Percentiles rank a stretch among this genome's conserved stretches.
phyloP scores from a whole-genome alignment of 495 filamentous ascomycete genomes.

The Penicillium dipodomyicola region DNA sequence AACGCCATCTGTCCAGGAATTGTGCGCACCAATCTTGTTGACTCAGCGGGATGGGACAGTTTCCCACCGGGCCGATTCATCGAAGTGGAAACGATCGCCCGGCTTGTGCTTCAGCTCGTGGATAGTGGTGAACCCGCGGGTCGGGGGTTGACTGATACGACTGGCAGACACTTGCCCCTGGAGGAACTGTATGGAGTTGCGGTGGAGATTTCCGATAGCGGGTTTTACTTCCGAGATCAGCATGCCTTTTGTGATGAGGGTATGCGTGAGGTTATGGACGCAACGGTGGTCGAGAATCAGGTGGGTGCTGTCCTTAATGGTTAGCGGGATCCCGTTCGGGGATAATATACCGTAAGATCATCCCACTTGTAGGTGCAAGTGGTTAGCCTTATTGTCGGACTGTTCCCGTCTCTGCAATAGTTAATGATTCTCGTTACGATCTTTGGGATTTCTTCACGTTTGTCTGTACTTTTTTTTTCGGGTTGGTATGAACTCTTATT shows the following conservation, averaged over 20 bases:
- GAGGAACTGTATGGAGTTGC: constrained; percentile 17
- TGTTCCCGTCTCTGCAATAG: background rate
- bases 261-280: constrained; percentile 26
- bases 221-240: constrained; percentile 23
- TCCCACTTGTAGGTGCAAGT: background rate
- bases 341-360: background rate
- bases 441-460: background rate
- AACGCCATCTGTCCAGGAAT: constrained; percentile 25
- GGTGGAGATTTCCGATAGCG: constrained; percentile 23
- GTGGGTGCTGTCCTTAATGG: constrained; percentile 21
- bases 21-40: constrained; percentile 22
- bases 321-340: background rate
- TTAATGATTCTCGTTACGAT: background rate
- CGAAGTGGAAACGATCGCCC: constrained; percentile 10
- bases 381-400: background rate
- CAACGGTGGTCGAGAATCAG: constrained; percentile 26
- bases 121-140: constrained; percentile 17
- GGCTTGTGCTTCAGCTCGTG: constrained; percentile 18
- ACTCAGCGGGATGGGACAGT: constrained; percentile 16
- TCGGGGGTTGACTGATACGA: constrained; percentile 16
- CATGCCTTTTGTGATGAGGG: constrained; percentile 24
- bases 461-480: too few species aligned
- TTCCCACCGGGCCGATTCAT: constrained; percentile 17
- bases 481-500: too few species aligned
- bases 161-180: constrained; percentile 9